A percentile compares a stretch with the other conserved stretches of the same genome.
Evolutionary conservation across 2,329 filamentous ascomycete genomes (phyloP).

Genomic region (Pseudopyricularia cyperi): DNA sequence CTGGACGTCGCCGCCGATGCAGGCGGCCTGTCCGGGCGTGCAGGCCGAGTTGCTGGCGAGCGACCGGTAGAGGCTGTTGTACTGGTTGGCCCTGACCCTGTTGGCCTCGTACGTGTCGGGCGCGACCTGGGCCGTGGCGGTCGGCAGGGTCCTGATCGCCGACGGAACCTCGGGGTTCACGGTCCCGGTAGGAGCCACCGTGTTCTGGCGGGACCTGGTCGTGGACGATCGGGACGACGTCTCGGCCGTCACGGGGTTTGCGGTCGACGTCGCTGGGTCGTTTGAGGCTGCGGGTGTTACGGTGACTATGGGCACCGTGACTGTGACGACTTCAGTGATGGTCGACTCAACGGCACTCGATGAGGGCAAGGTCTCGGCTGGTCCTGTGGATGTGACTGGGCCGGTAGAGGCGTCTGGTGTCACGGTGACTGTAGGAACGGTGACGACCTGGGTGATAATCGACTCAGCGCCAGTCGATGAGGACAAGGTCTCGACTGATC

Average conservation of each 20-base stretch:
- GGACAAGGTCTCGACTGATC: background rate
- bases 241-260: background rate
- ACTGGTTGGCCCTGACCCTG: constrained; percentile 26
- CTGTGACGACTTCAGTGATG: background rate
- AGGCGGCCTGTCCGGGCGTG: constrained; percentile 31
- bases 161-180: constrained; percentile 28
- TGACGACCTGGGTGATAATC: background rate
- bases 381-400: background rate
- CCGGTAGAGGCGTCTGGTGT: background rate
- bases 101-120: constrained; percentile 29
- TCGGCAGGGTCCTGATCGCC: constrained; percentile 15
- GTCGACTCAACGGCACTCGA: background rate
- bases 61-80: constrained; percentile 33
- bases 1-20: constrained; percentile 35
- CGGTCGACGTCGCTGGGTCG: background rate
- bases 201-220: constrained; percentile 4
- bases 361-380: background rate
- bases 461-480: background rate
- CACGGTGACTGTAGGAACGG: background rate
- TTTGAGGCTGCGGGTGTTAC: background rate
- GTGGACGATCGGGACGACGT: constrained; percentile 2
- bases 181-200: constrained; percentile 20
- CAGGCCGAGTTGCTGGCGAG: constrained; percentile 34
- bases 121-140: constrained; percentile 25
- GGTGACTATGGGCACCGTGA: background rate